Percentiles rank a stretch among this genome's conserved stretches.
Evolutionary conservation across 371 early-diverging fungal species (phyloP).

Genomic region (Scutellospora calospora): DNA sequence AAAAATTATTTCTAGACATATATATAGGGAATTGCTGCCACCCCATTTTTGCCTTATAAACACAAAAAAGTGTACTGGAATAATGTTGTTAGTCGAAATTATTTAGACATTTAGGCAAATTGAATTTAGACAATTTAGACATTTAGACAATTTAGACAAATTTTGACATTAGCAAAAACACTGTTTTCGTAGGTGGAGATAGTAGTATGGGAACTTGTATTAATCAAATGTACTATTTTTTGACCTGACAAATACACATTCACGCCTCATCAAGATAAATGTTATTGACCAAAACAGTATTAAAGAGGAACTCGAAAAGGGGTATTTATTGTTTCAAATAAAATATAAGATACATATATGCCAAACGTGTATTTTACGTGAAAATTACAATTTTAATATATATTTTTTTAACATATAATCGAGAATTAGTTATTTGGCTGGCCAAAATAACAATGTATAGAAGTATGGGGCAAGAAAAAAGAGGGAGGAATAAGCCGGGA

Average conservation of each 20-base stretch:
- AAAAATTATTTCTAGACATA: too few relatives aligned
- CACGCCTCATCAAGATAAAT: conserved; percentile 17
- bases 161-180: too few relatives aligned
- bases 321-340: conserved; percentile 36
- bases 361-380: neutral
- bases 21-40: too few relatives aligned
- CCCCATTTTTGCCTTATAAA: too few relatives aligned
- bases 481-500: too few relatives aligned
- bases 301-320: conserved; percentile 30
- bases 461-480: neutral
- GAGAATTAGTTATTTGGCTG: neutral
- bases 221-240: conserved; percentile 31
- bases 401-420: neutral
- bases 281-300: conserved; percentile 35
- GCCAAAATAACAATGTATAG: conserved; percentile 17
- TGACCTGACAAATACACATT: conserved; percentile 37
- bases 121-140: too few relatives aligned
- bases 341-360: neutral
- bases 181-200: conserved; percentile 32
- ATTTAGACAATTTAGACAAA: too few relatives aligned
- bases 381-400: conserved; percentile 23
- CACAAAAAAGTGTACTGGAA: too few relatives aligned
- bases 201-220: conserved; percentile 25
- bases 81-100: too few relatives aligned
- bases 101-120: too few relatives aligned